Conservation (phyloP, 306 rosid genomes). For the Sicyos edulis region DNA sequence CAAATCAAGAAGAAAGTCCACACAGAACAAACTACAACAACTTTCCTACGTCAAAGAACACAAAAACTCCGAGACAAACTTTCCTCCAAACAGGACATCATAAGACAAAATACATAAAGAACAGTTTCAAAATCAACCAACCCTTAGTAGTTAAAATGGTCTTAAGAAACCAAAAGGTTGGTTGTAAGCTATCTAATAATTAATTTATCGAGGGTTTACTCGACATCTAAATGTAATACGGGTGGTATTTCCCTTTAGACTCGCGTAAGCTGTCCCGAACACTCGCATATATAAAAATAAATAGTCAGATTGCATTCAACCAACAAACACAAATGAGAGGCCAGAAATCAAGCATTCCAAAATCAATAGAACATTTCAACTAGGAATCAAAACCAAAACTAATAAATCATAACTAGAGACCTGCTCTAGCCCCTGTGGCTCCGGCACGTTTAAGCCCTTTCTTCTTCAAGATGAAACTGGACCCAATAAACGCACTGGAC, state of each 20-base stretch:
- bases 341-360: slow-evolving; percentile 7
- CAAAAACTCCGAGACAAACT: neutral
- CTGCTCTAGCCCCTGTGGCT: slow-evolving; percentile 73
- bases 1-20: neutral
- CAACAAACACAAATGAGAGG: neutral
- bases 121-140: neutral
- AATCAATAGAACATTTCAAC: neutral
- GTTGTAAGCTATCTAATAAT: too few relatives aligned
- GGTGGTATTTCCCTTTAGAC: too few relatives aligned
- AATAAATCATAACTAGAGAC: slow-evolving; percentile 29
- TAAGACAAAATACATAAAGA: neutral
- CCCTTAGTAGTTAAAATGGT: too few relatives aligned
- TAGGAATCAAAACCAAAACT: neutral
- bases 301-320: neutral
- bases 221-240: too few relatives aligned
- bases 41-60: neutral
- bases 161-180: too few relatives aligned
- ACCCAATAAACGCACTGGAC: slow-evolving; percentile 79
- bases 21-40: neutral
- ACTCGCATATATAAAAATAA: too few relatives aligned
- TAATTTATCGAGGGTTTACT: too few relatives aligned
- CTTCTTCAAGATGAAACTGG: slow-evolving; percentile 92
- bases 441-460: slow-evolving; percentile 87
- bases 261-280: too few relatives aligned
- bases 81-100: neutral